A percentile compares a stretch with the other conserved stretches of the same genome.
phyloP scores from a whole-genome alignment of 345 rosid genomes.

The Lepidium africanum region DNA sequence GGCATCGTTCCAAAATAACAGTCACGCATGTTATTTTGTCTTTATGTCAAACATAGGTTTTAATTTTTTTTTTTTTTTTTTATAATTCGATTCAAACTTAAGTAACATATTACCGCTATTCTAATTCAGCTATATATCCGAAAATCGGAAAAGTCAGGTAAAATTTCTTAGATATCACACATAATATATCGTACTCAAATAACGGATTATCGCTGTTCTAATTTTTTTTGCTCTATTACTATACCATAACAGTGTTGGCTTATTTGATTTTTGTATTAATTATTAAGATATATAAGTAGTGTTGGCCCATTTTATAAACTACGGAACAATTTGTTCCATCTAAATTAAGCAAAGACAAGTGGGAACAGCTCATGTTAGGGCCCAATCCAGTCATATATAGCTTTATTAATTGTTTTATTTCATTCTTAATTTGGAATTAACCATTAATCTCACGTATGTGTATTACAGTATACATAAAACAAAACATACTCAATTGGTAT shows the following conservation, averaged over 20 bases:
- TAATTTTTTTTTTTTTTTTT: not conserved
- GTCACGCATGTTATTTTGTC: not conserved
- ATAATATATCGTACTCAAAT: no score
- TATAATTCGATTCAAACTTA: no score
- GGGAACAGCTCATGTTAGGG: slow-evolving; percentile 30
- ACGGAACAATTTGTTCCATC: slow-evolving; percentile 19
- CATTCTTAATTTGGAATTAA: slow-evolving; percentile 17
- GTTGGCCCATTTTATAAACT: slow-evolving; percentile 20
- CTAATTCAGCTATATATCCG: no score
- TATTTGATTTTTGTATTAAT: not conserved
- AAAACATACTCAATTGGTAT: slow-evolving; percentile 14
- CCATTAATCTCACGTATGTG: slow-evolving; percentile 20
- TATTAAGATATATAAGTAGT: not conserved
- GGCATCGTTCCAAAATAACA: not conserved
- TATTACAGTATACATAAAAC: slow-evolving; percentile 11
- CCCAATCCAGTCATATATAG: slow-evolving; percentile 11
- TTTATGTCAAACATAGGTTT: slow-evolving; percentile 6
- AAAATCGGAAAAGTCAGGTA: no score
- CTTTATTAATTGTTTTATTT: slow-evolving; percentile 1
- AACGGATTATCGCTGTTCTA: no score
- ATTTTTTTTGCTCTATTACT: no score
- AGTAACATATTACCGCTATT: no score
- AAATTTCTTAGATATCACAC: no score
- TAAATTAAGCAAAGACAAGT: slow-evolving; percentile 26
- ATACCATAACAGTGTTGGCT: no score